Conservation (phyloP, 352 stramenopile species). For the Phytophthora rubi region DNA sequence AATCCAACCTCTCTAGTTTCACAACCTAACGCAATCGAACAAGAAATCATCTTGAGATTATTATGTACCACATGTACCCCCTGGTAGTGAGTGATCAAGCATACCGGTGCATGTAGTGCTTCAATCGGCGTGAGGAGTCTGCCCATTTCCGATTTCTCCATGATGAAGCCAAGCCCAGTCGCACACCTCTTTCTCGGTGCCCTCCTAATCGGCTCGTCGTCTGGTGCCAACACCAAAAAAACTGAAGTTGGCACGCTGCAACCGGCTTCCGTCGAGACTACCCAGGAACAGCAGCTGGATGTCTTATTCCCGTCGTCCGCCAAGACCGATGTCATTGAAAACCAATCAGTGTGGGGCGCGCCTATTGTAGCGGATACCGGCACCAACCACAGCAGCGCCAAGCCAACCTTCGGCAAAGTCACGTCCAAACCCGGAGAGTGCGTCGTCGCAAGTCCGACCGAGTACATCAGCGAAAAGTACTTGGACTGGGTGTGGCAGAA, state of each 20-base stretch:
- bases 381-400: slow-evolving; percentile 11
- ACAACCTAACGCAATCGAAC: not conserved
- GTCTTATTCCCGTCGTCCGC: not conserved
- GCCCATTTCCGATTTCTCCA: not conserved
- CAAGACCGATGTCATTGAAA: slow-evolving; percentile 3
- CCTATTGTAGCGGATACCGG: slow-evolving; percentile 17
- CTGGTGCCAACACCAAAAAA: not conserved
- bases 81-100: too few species aligned
- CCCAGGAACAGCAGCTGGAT: not conserved
- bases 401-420: slow-evolving; percentile 26
- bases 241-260: not conserved
- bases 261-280: not conserved
- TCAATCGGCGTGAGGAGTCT: too few species aligned
- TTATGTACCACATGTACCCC: too few species aligned
- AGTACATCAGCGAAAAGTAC: slow-evolving; percentile 24
- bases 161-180: not conserved
- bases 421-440: slow-evolving; percentile 22
- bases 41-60: not conserved
- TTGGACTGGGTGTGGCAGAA: slow-evolving; percentile 28
- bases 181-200: not conserved
- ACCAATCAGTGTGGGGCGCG: slow-evolving; percentile 20
- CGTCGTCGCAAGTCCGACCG: slow-evolving; percentile 6
- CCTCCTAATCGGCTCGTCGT: not conserved
- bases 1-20: not conserved
- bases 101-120: not conserved